These are phyloP conservation scores for Articulospora tetracladia DNA, from an alignment of 495 filamentous ascomycete species.

Conservation along the genomic window DNA sequence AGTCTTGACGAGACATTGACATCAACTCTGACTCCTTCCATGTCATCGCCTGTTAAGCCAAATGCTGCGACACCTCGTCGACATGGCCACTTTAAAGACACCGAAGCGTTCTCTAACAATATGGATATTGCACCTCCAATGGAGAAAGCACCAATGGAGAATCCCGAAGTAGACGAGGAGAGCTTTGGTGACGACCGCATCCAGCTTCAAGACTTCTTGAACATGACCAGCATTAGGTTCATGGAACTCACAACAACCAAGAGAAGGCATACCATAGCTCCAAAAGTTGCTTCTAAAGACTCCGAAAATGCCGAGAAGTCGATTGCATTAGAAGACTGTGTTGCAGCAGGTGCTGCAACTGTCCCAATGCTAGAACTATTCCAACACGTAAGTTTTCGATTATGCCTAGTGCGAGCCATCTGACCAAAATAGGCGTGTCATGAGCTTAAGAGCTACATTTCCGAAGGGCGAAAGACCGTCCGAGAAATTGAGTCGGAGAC, in stretches of 20 bases:
- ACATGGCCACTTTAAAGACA: conserved; percentile 47
- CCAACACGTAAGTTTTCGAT: conserved; percentile 66
- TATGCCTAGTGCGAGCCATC: conserved; percentile 6
- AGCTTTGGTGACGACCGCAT: conserved; percentile 58
- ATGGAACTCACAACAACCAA: conserved; percentile 95
- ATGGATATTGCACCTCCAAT: conserved; percentile 40
- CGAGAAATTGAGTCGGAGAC: conserved; percentile 85
- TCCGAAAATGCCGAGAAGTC: conserved; percentile 40
- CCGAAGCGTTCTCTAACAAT: conserved; percentile 35
- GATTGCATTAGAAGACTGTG: conserved; percentile 63
- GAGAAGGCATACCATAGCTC: conserved; percentile 76
- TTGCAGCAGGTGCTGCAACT: conserved; percentile 87
- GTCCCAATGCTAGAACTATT: conserved; percentile 91
- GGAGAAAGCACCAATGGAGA: conserved; percentile 25
- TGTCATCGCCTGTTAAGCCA: conserved; percentile 41
- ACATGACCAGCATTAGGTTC: conserved; percentile 93
- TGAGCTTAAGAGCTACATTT: conserved; percentile 92
- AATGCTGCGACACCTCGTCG: conserved; percentile 42
- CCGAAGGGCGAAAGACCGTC: conserved; percentile 81
- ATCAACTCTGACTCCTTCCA: conserved; percentile 36
- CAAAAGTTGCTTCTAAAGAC: conserved; percentile 39
- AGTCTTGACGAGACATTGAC: conserved; percentile 28
- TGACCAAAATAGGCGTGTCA: conserved; percentile 70
- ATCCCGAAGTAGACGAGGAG: conserved; percentile 32
- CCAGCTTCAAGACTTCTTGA: conserved; percentile 85